Evolutionary conservation across 2,329 filamentous ascomycete species (phyloP), one percentile per base, ranked within the genome.

Genomic region (Didymella pomorum): DNA sequence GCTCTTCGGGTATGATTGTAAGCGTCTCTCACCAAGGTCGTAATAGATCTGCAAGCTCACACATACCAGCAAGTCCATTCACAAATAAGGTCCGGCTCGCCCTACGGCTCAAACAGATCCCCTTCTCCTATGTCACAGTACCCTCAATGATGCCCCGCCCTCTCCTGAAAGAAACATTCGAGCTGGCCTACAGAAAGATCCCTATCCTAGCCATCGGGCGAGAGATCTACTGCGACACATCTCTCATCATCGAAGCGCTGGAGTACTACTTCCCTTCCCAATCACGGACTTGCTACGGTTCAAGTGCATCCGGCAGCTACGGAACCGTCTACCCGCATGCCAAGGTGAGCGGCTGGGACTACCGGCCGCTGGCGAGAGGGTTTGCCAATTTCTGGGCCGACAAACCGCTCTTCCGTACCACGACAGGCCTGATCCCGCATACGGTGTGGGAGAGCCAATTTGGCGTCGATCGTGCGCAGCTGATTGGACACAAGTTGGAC

Each of bases 331-430:
- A 79, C 58, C 78, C 77, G 2, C 46, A 55, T 6, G 65, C 70
- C 2, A 46, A 50, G 4, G 61, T 56, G 1, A 21, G 64, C 4
- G 74, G 71, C 1, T 70, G 76, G 65, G 61, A 63, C n/a, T 78
- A 80, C 52, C 49, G 71, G 7, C 67, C 69, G 0, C 54, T 79
- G 2, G 77, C 73, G 4, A 63, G 78, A n/a, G 76, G 76, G 0
- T 78, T 79, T 33, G 73, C 77, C 2, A 71, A 66, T n/a, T 79
- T 78, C 60, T 79, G 77, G 78, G 75, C 71, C 2, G 78, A 80
- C 57, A 60, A 76, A 26, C 74, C 78, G 0, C 60, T 79, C 5
- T 79, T 79, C 63, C 69, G 78, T 16, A 69, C 72, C 7, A 78
- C 76, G 18, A 78, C 75, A 4, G 78, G 78, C 4, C 65, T 80